phyloP scores from a whole-genome alignment of 148 eudicot species.

The Selenicereus undatus region DNA sequence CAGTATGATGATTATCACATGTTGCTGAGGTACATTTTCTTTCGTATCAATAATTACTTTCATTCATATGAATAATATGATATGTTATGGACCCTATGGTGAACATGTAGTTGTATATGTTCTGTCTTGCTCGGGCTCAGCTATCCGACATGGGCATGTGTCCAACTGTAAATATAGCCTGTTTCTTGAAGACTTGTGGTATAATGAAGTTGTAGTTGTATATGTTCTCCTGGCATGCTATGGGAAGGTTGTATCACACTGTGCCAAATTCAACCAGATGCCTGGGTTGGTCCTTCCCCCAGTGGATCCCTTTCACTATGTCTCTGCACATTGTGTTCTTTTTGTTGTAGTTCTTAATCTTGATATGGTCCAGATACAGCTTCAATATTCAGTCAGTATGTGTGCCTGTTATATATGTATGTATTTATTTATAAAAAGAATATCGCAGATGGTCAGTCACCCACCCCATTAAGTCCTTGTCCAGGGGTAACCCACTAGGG shows the following conservation, averaged over 20 bases:
- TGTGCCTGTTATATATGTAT: no score
- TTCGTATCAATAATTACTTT: neutral
- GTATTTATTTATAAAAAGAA: no score
- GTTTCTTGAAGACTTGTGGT: no score
- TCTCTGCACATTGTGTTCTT: neutral
- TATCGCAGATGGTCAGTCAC: no score
- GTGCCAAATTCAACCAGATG: neutral
- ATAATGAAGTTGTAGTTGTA: no score
- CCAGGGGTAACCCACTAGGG: no score
- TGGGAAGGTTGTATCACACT: neutral
- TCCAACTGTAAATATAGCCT: neutral
- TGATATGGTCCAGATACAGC: neutral
- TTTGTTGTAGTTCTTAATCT: neutral
- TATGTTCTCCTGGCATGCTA: no score
- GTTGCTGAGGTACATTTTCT: slow-evolving; percentile 51
- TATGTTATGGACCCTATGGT: neutral
- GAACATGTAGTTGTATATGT: neutral
- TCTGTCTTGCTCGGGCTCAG: neutral
- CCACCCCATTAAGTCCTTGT: no score
- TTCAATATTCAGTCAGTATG: slow-evolving; percentile 1
- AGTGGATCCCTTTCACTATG: neutral
- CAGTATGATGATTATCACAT: slow-evolving; percentile 63
- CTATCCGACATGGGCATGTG: neutral
- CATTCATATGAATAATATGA: neutral
- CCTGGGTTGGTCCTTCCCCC: neutral